Base-by-base conservation (phyloP, 2,329 filamentous ascomycete species). In the Calonectria crousiana region DNA sequence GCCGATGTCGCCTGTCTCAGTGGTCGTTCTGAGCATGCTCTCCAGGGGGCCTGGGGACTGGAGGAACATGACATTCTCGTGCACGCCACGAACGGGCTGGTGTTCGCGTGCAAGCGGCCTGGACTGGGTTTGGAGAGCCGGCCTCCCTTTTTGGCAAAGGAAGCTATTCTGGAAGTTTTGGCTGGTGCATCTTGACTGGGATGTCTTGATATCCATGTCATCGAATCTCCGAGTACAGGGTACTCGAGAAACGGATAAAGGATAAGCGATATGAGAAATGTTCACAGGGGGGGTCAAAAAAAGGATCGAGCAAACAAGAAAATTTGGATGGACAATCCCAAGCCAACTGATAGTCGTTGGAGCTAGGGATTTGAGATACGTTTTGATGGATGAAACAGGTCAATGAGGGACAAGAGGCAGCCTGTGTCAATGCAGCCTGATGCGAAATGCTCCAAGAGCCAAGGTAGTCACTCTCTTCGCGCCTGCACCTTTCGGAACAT, bases 11-110 rank as follows among this genome's bases (percentile, higher is more conserved):
- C 91, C 91, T 11, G 91, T 92, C 79, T 93, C 92, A 0, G 91
- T 93, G 1, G 90, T 92, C 4, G 89, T 93, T 83, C 90, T 93
- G 73, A 93, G 85, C 91, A 93, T 92, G 81, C 90, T 89, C 77
- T 92, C 88, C n/a, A 92, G 83, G 2, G 89, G 89, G 6, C 88
- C 90, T 0, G 90, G 89, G 1, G 86, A 89, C 58, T 83, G 85
- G 18, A 88, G 84, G 66, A 89, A 82, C 34, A 81, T 80, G 36
- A 83, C 80, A 70, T 87, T 87, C 70, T 88, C 85, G 65, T 86
- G 85, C 72, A 88, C 83, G 76, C 84, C 85, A 71, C 85, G 85
- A 38, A 89, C 83, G 6, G 88, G 86, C 44, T 84, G 85, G 75
- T 79, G 83, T 41, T 84, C 78, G 4, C 75, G 78, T 38, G 83